Conservation (phyloP, 345 rosid species). For the Rhizophora mangle region DNA sequence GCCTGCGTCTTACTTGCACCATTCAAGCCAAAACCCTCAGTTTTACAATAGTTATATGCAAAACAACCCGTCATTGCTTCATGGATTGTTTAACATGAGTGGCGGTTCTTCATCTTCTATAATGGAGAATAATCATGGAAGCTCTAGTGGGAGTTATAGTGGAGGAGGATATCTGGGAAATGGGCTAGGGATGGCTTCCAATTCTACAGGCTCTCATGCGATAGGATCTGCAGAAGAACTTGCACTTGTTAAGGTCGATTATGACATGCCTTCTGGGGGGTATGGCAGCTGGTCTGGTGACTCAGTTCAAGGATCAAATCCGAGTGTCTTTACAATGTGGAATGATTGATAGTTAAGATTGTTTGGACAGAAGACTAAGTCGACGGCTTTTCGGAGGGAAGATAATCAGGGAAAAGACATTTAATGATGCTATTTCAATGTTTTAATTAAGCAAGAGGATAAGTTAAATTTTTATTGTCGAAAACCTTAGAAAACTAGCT, state of each 20-base stretch:
- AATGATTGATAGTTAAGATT: slow-evolving; percentile 42
- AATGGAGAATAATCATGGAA: slow-evolving; percentile 38
- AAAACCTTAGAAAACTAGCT: not conserved
- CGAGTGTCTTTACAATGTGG: slow-evolving; percentile 86
- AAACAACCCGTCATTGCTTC: slow-evolving; percentile 60
- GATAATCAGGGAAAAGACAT: not conserved
- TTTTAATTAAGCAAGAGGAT: not conserved
- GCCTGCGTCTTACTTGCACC: slow-evolving; percentile 47
- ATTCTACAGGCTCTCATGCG: slow-evolving; percentile 38
- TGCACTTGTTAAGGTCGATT: slow-evolving; percentile 74
- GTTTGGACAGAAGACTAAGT: not conserved
- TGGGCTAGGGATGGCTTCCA: slow-evolving; percentile 51
- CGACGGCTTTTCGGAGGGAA: not conserved
- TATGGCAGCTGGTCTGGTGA: slow-evolving; percentile 75
- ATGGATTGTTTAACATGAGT: slow-evolving; percentile 58
- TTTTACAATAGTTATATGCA: slow-evolving; percentile 69
- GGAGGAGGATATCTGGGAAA: slow-evolving; percentile 52
- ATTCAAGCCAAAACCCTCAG: slow-evolving; percentile 44
- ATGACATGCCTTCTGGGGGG: slow-evolving; percentile 65
- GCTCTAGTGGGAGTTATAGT: slow-evolving; percentile 43
- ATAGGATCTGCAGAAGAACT: slow-evolving; percentile 54
- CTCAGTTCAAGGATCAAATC: slow-evolving; percentile 68
- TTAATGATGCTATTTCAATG: slow-evolving; percentile 8
- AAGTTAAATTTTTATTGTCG: slow-evolving; percentile 2
- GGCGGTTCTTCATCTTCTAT: slow-evolving; percentile 30